Evolutionary conservation across 331 rosid species (phyloP), one percentile per base, ranked within the genome.

Genomic region (Cucumis variabilis): DNA sequence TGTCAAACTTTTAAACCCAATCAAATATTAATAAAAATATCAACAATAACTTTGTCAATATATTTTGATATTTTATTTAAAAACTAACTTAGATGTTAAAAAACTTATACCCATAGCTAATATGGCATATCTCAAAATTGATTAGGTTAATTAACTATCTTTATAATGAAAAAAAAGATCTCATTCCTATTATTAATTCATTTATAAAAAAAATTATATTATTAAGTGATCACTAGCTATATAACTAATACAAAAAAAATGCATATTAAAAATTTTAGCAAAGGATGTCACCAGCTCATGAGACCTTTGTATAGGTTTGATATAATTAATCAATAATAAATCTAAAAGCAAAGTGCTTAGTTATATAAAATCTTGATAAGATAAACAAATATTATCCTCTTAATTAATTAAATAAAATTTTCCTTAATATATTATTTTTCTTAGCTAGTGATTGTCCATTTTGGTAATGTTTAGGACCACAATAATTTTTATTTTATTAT

Each of bases 401-500:
- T 20, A 81, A 81, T 81, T 58, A 81, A 81, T 25, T 28, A 37
- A 37, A 37, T 5, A 37, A 37, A 37, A 4, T 44, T 44, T 44
- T 44, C 10, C 10, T 7, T 44, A 5, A 44, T 44, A 44, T 44
- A 44, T 44, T 37, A 37, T 3, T 37, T 37, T 37, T 37, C 44
- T 37, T 37, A 37, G 44, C 3, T 37, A 37, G 71, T 81, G 71
- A 50, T 53, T 81, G 53, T 10, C 51, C 66, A 81, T 58, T 58
- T 58, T 28, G 53, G 69, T 28, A 81, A 81, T 60, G 27, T 58
- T 78, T 55, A 60, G 70, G 85, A 81, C 71, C 85, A 81, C 85
- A 60, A 81, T 25, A 58, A 53, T 27, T 74, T 28, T 51, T 15
- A 3, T 1, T 44, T 44, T 44, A 7, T 44, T 44, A 7, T 7